Percentiles rank a stretch among this genome's conserved stretches.
These are phyloP conservation scores for Lactarius sp. DNA, from an alignment of 768 basidiomycete genomes.

Conservation along the genomic window DNA sequence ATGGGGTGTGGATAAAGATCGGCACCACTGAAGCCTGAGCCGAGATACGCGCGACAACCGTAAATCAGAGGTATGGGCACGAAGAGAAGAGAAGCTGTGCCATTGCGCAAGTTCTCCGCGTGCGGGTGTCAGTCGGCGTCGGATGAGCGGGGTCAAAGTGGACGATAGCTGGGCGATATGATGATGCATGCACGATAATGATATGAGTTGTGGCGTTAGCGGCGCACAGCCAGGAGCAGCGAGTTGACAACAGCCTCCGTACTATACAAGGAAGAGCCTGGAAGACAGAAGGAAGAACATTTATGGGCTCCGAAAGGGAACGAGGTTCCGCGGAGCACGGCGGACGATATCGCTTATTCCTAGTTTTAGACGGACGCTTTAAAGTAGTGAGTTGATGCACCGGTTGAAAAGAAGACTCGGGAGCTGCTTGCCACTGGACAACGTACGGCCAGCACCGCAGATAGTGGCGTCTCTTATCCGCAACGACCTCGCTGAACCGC, in stretches of 20 bases:
- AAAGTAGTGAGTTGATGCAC: neutral
- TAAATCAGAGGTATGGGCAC: neutral
- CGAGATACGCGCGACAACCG: neutral
- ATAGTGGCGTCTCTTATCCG: neutral
- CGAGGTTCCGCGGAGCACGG: neutral
- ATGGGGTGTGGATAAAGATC: neutral
- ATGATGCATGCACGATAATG: neutral
- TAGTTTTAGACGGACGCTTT: neutral
- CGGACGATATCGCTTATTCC: neutral
- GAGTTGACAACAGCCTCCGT: neutral
- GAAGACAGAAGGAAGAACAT: neutral
- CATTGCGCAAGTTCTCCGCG: too few relatives aligned
- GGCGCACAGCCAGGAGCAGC: neutral
- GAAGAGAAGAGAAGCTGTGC: neutral
- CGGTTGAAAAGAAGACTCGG: too few relatives aligned
- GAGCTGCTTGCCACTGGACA: neutral
- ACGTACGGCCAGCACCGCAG: neutral
- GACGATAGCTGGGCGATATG: neutral
- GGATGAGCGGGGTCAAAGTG: neutral
- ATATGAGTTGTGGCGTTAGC: neutral
- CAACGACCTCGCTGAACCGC: too few relatives aligned
- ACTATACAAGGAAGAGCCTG: neutral
- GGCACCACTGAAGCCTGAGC: neutral
- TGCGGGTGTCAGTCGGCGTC: neutral
- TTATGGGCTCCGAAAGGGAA: neutral